These are phyloP conservation scores for Podospora conica DNA, from an alignment of 495 filamentous ascomycete species.

Conservation along the genomic window DNA sequence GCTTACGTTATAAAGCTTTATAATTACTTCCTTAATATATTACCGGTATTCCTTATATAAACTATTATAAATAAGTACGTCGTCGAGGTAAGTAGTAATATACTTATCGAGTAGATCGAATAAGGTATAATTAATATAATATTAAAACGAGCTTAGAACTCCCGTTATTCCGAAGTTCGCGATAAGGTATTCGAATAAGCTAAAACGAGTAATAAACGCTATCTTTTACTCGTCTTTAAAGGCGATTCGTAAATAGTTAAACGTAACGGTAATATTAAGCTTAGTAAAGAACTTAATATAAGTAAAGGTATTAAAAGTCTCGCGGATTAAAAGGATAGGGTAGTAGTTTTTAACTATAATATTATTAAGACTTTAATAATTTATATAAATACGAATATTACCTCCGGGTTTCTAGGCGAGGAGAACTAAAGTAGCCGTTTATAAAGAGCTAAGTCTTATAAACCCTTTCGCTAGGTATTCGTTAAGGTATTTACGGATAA, in stretches of 20 bases:
- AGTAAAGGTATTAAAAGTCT: too few species aligned
- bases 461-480: too few species aligned
- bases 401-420: too few species aligned
- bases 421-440: too few species aligned
- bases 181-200: neutral
- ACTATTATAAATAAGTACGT: neutral
- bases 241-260: neutral
- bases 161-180: neutral
- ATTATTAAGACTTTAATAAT: too few species aligned
- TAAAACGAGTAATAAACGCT: neutral
- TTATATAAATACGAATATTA: too few species aligned
- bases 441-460: too few species aligned
- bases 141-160: neutral
- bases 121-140: neutral
- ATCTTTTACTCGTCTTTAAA: neutral
- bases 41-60: neutral
- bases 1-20: neutral
- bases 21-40: neutral
- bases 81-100: neutral
- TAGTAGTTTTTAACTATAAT: too few species aligned
- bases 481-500: too few species aligned
- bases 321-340: too few species aligned
- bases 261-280: neutral
- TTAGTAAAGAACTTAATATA: neutral
- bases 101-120: neutral